Base-by-base conservation (phyloP, 495 filamentous ascomycete genomes). In the Gamarada debralockiae region DNA sequence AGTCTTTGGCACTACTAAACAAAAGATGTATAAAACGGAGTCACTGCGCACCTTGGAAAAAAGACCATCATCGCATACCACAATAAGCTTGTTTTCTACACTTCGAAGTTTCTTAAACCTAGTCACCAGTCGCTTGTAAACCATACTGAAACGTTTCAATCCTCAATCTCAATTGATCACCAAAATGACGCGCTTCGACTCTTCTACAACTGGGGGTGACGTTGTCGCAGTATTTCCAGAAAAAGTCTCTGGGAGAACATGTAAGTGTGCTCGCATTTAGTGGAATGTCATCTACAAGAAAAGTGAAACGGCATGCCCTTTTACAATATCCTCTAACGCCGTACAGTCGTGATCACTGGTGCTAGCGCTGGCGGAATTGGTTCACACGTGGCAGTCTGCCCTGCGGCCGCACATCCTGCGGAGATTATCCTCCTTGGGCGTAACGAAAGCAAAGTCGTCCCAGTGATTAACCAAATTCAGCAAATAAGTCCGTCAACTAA, bases 361-460 rank as follows among this genome's bases (percentile, higher is more conserved):
- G 65, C 73, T 8, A 72, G 66, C 8, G 55, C 64, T 0, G 63
- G 66, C 8, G 68, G 72, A 6, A 61, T 82, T 12, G 79, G 76
- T 13, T 70, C 67, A 24, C 65, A 67, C 47, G 77, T 73, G 6
- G 72, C 72, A 36, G 59, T 67, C 37, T 66, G 68, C 5, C 68
- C 78, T 6, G 71, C 72, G 15, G 56, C 63, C 45, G 67, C 56
- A 50, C 53, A 65, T 1, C 73, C 77, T 12, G 65, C 66, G 5
- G 39, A 58, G 2, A 55, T 77, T 29, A 67, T 79, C 43, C 70
- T 73, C 48, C 55, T 70, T 3, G 72, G 69, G 39, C 66, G 65
- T 33, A 68, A 65, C 13, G 60, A 62, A 25, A 44, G 52, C 17
- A 72, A 71, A 44, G 50, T 67, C 15, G 62, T 71, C 54, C 63